Percentiles rank a stretch among this genome's conserved stretches.
phyloP scores from a whole-genome alignment of 352 stramenopile species.

The Thalassiosira exigua region DNA sequence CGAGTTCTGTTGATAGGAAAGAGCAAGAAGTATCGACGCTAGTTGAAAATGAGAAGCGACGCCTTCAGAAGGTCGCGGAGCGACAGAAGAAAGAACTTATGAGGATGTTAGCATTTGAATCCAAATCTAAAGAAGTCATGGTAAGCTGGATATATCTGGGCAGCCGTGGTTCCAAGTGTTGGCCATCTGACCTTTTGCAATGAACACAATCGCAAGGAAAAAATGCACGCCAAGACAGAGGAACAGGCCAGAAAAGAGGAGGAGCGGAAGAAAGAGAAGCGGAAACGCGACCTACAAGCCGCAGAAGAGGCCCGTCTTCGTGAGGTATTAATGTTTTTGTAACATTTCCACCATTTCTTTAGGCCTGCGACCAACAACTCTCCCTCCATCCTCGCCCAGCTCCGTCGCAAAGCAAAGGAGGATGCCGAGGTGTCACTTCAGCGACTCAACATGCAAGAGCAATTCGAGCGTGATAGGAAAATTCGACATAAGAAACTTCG shows the following conservation, averaged over 20 bases:
- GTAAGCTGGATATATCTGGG: too few species aligned
- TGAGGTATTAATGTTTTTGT: too few species aligned
- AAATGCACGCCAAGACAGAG: slow-evolving; percentile 38
- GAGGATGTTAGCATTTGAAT: slow-evolving; percentile 41
- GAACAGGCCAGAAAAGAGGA: slow-evolving; percentile 44
- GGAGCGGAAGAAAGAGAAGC: slow-evolving; percentile 45
- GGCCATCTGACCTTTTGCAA: too few species aligned
- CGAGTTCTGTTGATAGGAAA: slow-evolving; percentile 1
- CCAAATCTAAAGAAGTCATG: slow-evolving; percentile 50
- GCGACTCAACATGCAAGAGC: slow-evolving; percentile 27
- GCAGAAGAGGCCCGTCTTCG: slow-evolving; percentile 48
- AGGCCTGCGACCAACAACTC: too few species aligned
- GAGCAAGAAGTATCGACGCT: slow-evolving; percentile 36
- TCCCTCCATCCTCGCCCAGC: too few species aligned
- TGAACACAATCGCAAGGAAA: slow-evolving; percentile 29
- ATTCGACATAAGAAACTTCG: slow-evolving; percentile 23
- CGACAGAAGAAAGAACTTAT: slow-evolving; percentile 52
- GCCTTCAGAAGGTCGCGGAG: slow-evolving; percentile 42
- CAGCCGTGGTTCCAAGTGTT: too few species aligned
- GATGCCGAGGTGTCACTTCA: slow-evolving; percentile 18
- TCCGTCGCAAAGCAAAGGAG: too few species aligned
- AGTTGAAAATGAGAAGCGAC: slow-evolving; percentile 41
- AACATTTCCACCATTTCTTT: too few species aligned
- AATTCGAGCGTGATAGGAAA: slow-evolving; percentile 46
- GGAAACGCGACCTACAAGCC: slow-evolving; percentile 36